Percentiles rank a stretch among this genome's conserved stretches.
These are phyloP conservation scores for Talaromyces thailandensis DNA, from an alignment of 495 filamentous ascomycete genomes.

Conservation along the genomic window DNA sequence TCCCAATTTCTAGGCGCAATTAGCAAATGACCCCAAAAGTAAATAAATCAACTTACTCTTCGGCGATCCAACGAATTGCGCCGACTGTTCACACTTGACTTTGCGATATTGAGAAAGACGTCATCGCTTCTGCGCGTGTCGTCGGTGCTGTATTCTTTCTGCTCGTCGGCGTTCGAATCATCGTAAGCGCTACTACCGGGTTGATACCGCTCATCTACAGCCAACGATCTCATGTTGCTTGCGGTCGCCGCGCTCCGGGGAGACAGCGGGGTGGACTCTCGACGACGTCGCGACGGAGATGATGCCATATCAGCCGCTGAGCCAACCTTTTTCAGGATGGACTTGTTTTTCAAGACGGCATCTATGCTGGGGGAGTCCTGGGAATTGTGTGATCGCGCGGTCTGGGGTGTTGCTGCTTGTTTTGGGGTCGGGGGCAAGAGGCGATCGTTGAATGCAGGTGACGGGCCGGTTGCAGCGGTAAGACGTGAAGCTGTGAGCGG, in stretches of 20 bases:
- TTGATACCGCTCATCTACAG: background rate
- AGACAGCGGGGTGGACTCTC: conserved; percentile 6
- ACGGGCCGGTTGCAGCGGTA: conserved; percentile 26
- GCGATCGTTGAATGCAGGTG: conserved; percentile 3
- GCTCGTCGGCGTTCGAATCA: conserved; percentile 1
- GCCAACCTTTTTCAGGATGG: conserved; percentile 10
- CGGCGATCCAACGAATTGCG: conserved; percentile 40
- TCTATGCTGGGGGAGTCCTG: conserved; percentile 7
- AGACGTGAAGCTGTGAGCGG: conserved; percentile 34
- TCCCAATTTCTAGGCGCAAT: conserved; percentile 3
- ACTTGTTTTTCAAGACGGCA: conserved; percentile 8
- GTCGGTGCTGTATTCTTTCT: conserved; percentile 16
- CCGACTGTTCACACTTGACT: conserved; percentile 36
- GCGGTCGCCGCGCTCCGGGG: conserved; percentile 3
- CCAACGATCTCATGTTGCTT: background rate
- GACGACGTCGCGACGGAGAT: background rate
- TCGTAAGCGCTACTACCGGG: background rate
- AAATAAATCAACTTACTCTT: conserved; percentile 30
- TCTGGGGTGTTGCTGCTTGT: background rate
- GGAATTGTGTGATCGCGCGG: background rate
- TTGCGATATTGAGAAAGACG: conserved; percentile 56
- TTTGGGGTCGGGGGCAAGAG: background rate
- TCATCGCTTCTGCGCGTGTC: conserved; percentile 42
- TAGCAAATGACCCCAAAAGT: background rate
- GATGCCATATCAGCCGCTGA: background rate